These are phyloP conservation scores for Aspergillus baeticus DNA, from an alignment of 495 filamentous ascomycete genomes.

Conservation along the genomic window DNA sequence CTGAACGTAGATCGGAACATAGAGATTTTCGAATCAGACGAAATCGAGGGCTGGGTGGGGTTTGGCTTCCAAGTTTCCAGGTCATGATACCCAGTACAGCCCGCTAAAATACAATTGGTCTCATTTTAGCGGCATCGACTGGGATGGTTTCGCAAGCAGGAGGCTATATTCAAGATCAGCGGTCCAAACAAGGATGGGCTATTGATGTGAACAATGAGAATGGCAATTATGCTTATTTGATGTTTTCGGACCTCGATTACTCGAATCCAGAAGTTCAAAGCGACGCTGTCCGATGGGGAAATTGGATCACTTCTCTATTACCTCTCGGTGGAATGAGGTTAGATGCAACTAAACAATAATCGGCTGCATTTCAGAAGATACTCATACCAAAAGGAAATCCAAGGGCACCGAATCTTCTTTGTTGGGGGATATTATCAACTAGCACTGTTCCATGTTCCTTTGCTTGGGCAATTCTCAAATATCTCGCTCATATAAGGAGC, in stretches of 20 bases:
- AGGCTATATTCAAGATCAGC: conserved; percentile 66
- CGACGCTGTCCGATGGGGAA: conserved; percentile 66
- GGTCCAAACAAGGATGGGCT: conserved; percentile 64
- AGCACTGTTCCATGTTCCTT: conserved; percentile 65
- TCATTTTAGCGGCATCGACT: conserved; percentile 72
- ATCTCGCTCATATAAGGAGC: conserved; percentile 49
- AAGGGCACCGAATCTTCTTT: conserved; percentile 58
- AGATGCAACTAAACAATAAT: conserved; percentile 76
- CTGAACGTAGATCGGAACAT: conserved; percentile 48
- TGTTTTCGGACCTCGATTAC: conserved; percentile 68
- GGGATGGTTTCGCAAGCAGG: conserved; percentile 56
- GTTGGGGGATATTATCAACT: conserved; percentile 73
- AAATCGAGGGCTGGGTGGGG: conserved; percentile 67
- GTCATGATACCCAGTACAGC: conserved; percentile 58
- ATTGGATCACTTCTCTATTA: conserved; percentile 60
- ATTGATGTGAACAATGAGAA: conserved; percentile 62
- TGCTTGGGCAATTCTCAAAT: conserved; percentile 62
- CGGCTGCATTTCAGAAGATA: conserved; percentile 57
- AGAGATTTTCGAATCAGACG: conserved; percentile 54
- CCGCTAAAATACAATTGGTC: conserved; percentile 64
- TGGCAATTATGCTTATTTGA: conserved; percentile 73
- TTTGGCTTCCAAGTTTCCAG: conserved; percentile 68
- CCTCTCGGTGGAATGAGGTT: conserved; percentile 66
- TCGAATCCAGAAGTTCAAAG: conserved; percentile 60
- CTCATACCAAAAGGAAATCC: conserved; percentile 45